Base-by-base conservation (phyloP, 129 eudicot species). In the Scalesia atractyloides region DNA sequence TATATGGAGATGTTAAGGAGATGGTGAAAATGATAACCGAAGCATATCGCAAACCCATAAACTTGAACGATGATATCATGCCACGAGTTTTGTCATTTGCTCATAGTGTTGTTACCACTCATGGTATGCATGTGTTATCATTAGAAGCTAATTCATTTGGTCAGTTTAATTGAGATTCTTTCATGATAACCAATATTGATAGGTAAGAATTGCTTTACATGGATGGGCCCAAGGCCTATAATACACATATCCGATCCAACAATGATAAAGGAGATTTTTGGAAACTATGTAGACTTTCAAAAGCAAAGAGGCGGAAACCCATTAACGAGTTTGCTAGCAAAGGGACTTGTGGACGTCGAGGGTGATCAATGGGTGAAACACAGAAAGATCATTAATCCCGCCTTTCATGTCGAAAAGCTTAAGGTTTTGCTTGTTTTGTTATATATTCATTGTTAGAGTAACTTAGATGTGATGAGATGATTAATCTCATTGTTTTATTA, bases 331-430 rank as follows among this genome's bases (percentile, higher is more conserved):
- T 18, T 79, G 69, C 78, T 79, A 72, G 73, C 69, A 65, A 46
- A 15, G 64, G 82, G 82, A 18, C 64, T 79, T 4, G 78, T 18
- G 9, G 48, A 41, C 13, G 73, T 63, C 1, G 82, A 79, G 39
- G 82, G 78, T 30, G 82, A 79, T 33, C 60, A 64, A 46, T 79
- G 78, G 82, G 82, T 54, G 26, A 72, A 79, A 72, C 82, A 72
- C 18, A 54, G 82, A 72, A 79, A 79, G 63, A 79, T 79, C 61
- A 79, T 79, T 34, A 79, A 72, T 47, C 78, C 82, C 8, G 82
- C 78, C 19, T 79, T 79, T 64, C 82, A 72, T 43, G 73, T 72
- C 33, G 82, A 79, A 20, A 79, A 79, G 73, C 66, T 77, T 49
- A 77, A 77, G 81, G 81, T 77, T 11, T 59, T 69, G 62, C 49